These are phyloP conservation scores for Haplographium delicatum DNA, from an alignment of 495 filamentous ascomycete genomes.

Conservation along the genomic window DNA sequence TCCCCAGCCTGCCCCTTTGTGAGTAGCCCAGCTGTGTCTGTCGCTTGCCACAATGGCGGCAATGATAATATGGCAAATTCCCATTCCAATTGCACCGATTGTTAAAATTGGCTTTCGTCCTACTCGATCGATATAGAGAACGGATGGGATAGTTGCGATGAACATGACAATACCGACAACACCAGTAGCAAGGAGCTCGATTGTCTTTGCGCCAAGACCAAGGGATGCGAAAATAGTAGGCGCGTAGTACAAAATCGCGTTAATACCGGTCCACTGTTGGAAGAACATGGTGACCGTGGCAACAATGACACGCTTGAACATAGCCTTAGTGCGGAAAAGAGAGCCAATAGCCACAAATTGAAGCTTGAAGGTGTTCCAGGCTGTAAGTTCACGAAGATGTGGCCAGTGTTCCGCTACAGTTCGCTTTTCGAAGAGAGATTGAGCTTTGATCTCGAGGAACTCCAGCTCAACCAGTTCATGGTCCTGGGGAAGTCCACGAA, in stretches of 20 bases:
- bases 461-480: conserved; percentile 68
- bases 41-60: conserved; percentile 66
- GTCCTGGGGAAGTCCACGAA: conserved; percentile 55
- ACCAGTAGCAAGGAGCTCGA: conserved; percentile 69
- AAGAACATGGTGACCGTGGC: conserved; percentile 67
- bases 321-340: conserved; percentile 65
- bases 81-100: conserved; percentile 54
- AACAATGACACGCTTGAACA: conserved; percentile 69
- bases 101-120: conserved; percentile 54
- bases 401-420: conserved; percentile 68
- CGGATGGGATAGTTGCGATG: conserved; percentile 60
- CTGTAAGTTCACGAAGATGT: conserved; percentile 51
- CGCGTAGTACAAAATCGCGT: conserved; percentile 65
- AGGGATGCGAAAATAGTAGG: conserved; percentile 68
- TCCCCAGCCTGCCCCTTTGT: conserved; percentile 67
- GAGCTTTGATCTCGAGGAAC: conserved; percentile 77
- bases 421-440: conserved; percentile 73
- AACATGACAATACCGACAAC: conserved; percentile 77
- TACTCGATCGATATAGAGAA: conserved; percentile 59
- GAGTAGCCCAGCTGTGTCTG: conserved; percentile 48
- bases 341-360: conserved; percentile 68
- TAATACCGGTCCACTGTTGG: conserved; percentile 69
- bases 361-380: conserved; percentile 58
- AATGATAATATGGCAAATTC: conserved; percentile 63
- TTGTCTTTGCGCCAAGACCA: conserved; percentile 57